Evolutionary conservation across 148 eudicot genomes (phyloP), one percentile per base, ranked within the genome.

Genomic region (Limonium bicolor): DNA sequence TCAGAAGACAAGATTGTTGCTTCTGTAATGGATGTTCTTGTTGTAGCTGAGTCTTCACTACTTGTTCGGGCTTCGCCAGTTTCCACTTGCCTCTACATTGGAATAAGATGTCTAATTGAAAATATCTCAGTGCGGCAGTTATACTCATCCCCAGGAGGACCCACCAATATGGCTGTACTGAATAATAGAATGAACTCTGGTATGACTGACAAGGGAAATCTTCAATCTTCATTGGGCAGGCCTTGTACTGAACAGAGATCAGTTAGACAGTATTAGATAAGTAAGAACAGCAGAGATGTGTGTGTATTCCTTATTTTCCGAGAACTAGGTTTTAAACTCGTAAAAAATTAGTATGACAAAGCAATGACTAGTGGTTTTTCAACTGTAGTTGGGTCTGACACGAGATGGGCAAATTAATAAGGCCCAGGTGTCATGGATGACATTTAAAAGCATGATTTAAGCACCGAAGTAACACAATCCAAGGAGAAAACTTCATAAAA

Each of bases 151-250:
- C 48, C 7, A 43, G 48, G 16, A 25, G 48, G 12, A 15, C 29
- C n/a, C 19, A 25, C 48, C 48, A 43, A 26, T 31, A 43, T 25
- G 27, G 27, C 27, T n/a, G 7, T 31, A 25, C 19, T 23, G 29
- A 43, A 14, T 10, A 43, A 43, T 18, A 24, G 29, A 43, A 43
- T 12, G 48, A 43, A 6, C 30, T 23, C 30, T 43, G 48, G 10
- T 31, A 43, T 43, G 48, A 43, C 19, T 43, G 30, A 6, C 27
- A 24, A 11, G 48, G 24, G 31, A 31, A 2, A 5, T 31, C 48
- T 20, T 31, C 48, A 43, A 43, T 43, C 27, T 43, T 31, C 27
- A 18, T 24, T 22, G 28, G 27, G 24, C 15, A 31, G 7, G 10
- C 27, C 17, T 14, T 31, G 27, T 43, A 20, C 48, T 43, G 48